Evolutionary conservation across 805 yeast species (phyloP), one percentile per base, ranked within the genome.

Genomic region (Teunomyces funiuensis): DNA sequence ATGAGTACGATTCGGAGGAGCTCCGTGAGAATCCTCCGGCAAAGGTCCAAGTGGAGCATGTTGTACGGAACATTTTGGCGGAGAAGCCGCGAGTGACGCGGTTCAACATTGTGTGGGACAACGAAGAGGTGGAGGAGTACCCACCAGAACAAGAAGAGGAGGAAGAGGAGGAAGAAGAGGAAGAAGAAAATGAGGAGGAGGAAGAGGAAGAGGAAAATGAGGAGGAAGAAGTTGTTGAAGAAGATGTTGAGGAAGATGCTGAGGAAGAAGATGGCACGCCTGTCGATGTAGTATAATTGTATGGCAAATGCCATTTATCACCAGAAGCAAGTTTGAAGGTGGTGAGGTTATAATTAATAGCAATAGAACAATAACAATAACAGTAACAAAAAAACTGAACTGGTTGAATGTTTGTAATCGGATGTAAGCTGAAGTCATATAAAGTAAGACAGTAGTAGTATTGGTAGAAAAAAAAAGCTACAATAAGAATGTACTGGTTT

Each of bases 21-120:
- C 66, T 93, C 54, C 76, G 97, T 43, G 96, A 89, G 57, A 88
- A 86, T 50, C 97, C 97, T 1, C 98, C 98, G 2, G 79, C 83
- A 2, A 88, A 89, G 58, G 97, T 91, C 1, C 96, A 88, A 56
- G 89, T 91, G 3, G 96, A 88, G 43, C 93, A 86, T 56, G 96
- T 93, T 29, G 95, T 88, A 20, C 79, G 99, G 57, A 93, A 91
- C 63, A 86, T 93, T 27, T 71, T 93, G 43, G 98, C 98, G 3
- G 98, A 93, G 60, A 93, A 93, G 68, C 99, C 99, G 31, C 76
- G 98, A 52, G 99, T 93, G 29, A 93, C 99, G 5, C 74, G 97
- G 49, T 93, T 93, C 66, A 93, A 93, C 61, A 93, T 93, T 42
- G 95, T 89, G 3, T 93, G 99, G 99, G 96, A 88, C 60, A 86